Base-by-base conservation (phyloP, 2,329 filamentous ascomycete species). In the Dothideomycetes sp. region DNA sequence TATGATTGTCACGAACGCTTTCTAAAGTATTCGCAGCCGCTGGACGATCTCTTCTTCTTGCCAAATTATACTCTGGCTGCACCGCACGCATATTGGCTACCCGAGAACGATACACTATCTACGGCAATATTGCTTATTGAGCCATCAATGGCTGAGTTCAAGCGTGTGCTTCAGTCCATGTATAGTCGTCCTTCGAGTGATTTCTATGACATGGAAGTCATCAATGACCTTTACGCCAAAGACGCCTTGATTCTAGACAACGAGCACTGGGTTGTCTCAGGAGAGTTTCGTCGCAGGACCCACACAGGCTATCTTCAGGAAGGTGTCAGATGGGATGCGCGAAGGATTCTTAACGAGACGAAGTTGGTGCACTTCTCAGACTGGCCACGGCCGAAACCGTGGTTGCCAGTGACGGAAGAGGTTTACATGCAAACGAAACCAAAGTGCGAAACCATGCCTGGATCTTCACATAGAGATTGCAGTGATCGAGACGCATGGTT, bases 311-410 rank as follows among this genome's bases (percentile, higher is more conserved):
- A 73, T 46, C 51, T 78, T 3, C 71, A 74, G 1, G 31, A 24
- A 22, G 38, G 36, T 48, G 52, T 16, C 18, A 49, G 52, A 2
- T 84, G 79, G 77, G 72, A 82, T 51, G 67, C 78, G 0, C 61
- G 76, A 17, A 59, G 55, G 28, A 66, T 68, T 1, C 64, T 74
- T 38, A 67, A 67, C 11, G 76, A 82, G 50, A 74, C 77, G 5
- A 82, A 81, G 47, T 67, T 80, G 4, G 63, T 84, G 2, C 80
- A 84, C 55, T 84, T 84, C 55, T 80, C 74, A 10, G 81, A 85
- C 52, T 82, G 75, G 75, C 81, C 80, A 1, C 50, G 82, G 5
- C 78, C 79, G 0, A 84, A 84, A 49, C 75, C 75, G 2, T 78
- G 74, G 73, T 57, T 74, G 35, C 60, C 64, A 56, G 59, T 53